A percentile compares a stretch with the other conserved stretches of the same genome.
Conservation (phyloP, 2,329 filamentous ascomycete species). For the Pseudogymnoascus sp. region DNA sequence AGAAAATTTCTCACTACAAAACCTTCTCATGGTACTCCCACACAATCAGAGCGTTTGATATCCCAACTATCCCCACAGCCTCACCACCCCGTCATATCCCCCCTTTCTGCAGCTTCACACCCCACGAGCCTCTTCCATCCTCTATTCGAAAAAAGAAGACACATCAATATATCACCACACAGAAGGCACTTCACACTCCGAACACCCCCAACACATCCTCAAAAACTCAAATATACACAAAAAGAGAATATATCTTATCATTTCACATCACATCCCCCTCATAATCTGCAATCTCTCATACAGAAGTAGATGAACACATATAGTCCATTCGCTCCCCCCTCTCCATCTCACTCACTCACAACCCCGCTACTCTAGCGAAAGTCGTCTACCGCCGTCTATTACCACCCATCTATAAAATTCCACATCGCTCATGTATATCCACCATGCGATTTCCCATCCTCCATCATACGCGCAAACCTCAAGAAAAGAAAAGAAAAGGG, state of each 20-base stretch:
- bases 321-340: not conserved
- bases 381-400: not conserved
- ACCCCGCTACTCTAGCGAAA: not conserved
- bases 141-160: no score
- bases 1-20: not conserved
- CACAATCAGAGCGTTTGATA: not conserved
- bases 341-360: not conserved
- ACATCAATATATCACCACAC: not conserved
- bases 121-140: fast-evolving
- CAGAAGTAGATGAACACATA: not conserved
- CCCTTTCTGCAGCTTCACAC: not conserved
- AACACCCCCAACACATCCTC: not conserved
- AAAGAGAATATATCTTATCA: constrained; percentile 1
- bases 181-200: not conserved
- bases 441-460: not conserved
- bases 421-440: constrained; percentile 1
- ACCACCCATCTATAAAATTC: not conserved
- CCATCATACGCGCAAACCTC: not conserved
- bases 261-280: not conserved
- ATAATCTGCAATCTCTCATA: not conserved
- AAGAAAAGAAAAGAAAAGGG: constrained; percentile 3
- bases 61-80: not conserved
- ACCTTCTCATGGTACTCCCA: not conserved
- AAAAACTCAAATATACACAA: not conserved
- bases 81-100: not conserved